phyloP scores from a whole-genome alignment of 2,329 filamentous ascomycete species.

The Blastomyces gilchristii region DNA sequence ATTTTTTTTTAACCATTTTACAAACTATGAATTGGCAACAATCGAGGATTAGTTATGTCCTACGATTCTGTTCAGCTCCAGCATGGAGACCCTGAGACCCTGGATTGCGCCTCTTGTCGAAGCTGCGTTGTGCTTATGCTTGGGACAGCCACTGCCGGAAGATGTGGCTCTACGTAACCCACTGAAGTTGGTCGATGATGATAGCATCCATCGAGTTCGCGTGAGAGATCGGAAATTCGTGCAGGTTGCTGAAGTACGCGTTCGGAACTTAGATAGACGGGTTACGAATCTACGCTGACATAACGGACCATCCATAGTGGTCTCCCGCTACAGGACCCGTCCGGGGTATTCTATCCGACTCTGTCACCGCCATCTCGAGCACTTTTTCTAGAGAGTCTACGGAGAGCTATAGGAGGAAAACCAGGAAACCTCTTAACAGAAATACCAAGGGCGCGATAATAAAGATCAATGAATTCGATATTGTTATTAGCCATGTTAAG shows the following conservation, averaged over 20 bases:
- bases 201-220: conserved; percentile 26
- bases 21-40: background rate
- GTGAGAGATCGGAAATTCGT: conserved; percentile 15
- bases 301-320: conserved; percentile 20
- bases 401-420: conserved; percentile 17
- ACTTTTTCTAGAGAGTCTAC: conserved; percentile 23
- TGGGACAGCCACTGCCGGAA: background rate
- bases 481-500: conserved; percentile 23
- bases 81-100: conserved; percentile 17
- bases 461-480: conserved; percentile 26
- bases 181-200: conserved; percentile 25
- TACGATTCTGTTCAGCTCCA: background rate
- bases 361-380: conserved; percentile 26
- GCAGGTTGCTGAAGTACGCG: conserved; percentile 25
- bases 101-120: conserved; percentile 17
- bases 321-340: conserved; percentile 14
- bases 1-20: too few species aligned
- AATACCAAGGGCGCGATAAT: conserved; percentile 22
- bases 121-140: conserved; percentile 11
- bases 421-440: conserved; percentile 15
- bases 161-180: background rate
- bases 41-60: conserved; percentile 3
- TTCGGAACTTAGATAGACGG: background rate
- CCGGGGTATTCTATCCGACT: conserved; percentile 27
- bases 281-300: background rate